Conservation (phyloP, 2,329 filamentous ascomycete genomes). For the Colletotrichum limetticola region DNA sequence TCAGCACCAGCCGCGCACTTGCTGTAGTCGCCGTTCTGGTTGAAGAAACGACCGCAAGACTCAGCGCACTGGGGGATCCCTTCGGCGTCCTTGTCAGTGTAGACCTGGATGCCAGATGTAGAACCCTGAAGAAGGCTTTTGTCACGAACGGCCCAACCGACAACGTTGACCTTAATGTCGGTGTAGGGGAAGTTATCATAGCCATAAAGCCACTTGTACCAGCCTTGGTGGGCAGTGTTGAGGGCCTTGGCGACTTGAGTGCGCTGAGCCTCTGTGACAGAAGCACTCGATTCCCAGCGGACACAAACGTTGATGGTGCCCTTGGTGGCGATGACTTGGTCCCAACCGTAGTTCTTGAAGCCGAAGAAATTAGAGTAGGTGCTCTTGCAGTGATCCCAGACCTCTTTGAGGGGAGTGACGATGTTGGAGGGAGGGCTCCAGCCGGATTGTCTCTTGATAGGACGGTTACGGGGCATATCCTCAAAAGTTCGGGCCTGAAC, state of each 20-base stretch:
- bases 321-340: conserved; percentile 44
- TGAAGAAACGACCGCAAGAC: conserved; percentile 56
- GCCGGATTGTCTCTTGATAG: conserved; percentile 41
- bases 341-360: conserved; percentile 49
- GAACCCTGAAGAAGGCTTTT: conserved; percentile 50
- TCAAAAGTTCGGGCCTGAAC: conserved; percentile 14
- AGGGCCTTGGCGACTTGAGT: conserved; percentile 47
- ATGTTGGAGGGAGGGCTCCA: conserved; percentile 44
- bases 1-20: conserved; percentile 50
- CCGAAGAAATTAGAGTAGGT: conserved; percentile 40
- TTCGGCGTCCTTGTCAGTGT: conserved; percentile 51
- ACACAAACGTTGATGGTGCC: conserved; percentile 52
- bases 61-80: conserved; percentile 54
- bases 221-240: conserved; percentile 49
- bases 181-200: conserved; percentile 56
- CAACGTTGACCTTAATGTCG: conserved; percentile 51
- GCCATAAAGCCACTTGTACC: conserved; percentile 54
- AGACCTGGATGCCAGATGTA: conserved; percentile 50
- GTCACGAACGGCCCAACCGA: conserved; percentile 55
- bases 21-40: conserved; percentile 54
- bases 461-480: conserved; percentile 38
- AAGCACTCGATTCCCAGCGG: conserved; percentile 53
- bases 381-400: conserved; percentile 44
- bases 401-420: conserved; percentile 40
- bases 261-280: conserved; percentile 51